These are phyloP conservation scores for Phyllosticta capitalensis DNA, from an alignment of 2,329 filamentous ascomycete species.

Conservation along the genomic window DNA sequence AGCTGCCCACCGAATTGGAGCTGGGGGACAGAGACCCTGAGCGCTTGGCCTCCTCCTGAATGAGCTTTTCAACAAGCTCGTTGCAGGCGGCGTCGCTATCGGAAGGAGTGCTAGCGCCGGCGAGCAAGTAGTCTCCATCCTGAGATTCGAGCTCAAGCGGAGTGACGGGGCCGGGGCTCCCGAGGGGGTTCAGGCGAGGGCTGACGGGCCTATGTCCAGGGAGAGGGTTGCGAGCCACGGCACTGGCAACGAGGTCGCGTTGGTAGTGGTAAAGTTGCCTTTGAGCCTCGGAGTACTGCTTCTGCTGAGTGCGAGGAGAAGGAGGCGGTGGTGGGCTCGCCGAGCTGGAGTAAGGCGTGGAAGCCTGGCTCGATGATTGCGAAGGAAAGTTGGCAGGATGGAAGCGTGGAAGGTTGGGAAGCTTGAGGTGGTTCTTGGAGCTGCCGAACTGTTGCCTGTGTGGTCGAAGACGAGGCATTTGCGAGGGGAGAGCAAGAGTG, in stretches of 20 bases:
- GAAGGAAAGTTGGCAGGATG: conserved; percentile 44
- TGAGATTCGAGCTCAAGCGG: conserved; percentile 41
- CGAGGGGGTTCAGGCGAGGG: conserved; percentile 40
- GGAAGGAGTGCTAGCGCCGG: conserved; percentile 26
- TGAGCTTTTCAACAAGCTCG: conserved; percentile 40
- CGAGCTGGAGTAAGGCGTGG: conserved; percentile 28
- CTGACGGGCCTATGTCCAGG: conserved; percentile 32
- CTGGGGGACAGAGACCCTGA: conserved; percentile 20
- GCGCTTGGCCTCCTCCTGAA: conserved; percentile 34
- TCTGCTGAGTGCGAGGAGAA: conserved; percentile 34
- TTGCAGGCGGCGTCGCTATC: conserved; percentile 16
- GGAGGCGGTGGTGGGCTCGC: conserved; percentile 34
- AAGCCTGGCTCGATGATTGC: conserved; percentile 26
- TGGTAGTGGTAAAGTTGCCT: conserved; percentile 41
- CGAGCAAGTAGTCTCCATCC: conserved; percentile 37
- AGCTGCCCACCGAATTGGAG: conserved; percentile 6
- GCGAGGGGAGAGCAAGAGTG: conserved; percentile 26
- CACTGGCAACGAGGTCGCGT: conserved; percentile 31
- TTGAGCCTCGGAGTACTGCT: conserved; percentile 40
- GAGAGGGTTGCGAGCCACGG: conserved; percentile 9
- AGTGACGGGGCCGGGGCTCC: conserved; percentile 44
- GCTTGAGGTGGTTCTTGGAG: conserved; percentile 30
- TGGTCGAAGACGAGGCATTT: conserved; percentile 25
- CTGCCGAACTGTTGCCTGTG: conserved; percentile 26
- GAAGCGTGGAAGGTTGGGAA: conserved; percentile 43